Base-by-base conservation (phyloP, 768 basidiomycete species). In the Russula sp. region DNA sequence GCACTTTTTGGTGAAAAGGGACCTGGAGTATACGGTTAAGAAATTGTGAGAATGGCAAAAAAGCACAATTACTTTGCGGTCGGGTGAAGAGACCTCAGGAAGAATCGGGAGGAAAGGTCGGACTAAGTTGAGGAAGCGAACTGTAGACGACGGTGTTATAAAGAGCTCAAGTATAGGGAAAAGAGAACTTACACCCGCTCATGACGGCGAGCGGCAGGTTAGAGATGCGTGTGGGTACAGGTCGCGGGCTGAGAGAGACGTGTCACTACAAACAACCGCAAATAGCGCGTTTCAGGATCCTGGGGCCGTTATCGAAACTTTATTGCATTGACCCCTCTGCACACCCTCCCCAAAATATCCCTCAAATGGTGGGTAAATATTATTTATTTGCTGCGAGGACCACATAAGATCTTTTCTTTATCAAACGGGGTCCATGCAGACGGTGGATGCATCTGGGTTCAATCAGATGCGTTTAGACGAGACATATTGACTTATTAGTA, bases 51-150 rank as follows among this genome's bases (percentile, higher is more conserved):
- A 55, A 64, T 42, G 48, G 57, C 20, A 54, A 55, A 10, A 9
- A 40, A 51, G 38, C 34, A 42, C 11, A 72, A 75, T 62, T 72
- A 94, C 95, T 81, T 97, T 98, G 76, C 94, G 90, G 80, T 98
- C 95, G 59, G 96, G 96, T 55, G 95, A 94, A 67, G 95, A 93
- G 63, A 98, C 94, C 79, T 99, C 96, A 56, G 96, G 96, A 67
- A 98, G 83, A 73, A 98, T 88, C 56, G 93, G 91, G 78, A 98
- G 85, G 82, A 99, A 98, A 63, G 96, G 96, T 76, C 94, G 88
- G 79, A 97, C 95, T 73, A 96, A 92, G 80, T 96, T 95, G 73
- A 98, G 82, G 80, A 97, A 96, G 79, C 94, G 92, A 79, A 96
- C 94, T 96, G 71, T 28, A 44, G 20, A 38, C 2, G 24, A 52